Percentiles rank a stretch among this genome's conserved stretches.
Conservation (phyloP, 106 monocot genomes). For the Dendrobium catenatum region DNA sequence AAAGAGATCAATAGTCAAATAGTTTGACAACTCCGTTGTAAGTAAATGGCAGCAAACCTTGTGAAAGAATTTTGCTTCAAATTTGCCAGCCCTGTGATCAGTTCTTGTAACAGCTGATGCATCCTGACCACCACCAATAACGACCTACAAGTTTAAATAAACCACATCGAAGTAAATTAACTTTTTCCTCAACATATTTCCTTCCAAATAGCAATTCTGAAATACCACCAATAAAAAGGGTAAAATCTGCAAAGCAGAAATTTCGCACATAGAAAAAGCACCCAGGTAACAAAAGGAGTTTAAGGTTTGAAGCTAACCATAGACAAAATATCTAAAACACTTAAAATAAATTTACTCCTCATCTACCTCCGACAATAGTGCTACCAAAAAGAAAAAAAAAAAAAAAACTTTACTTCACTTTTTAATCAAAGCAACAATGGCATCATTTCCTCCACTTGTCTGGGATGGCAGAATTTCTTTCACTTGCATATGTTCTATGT, state of each 20-base stretch:
- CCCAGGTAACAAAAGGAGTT: background rate
- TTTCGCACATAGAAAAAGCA: background rate
- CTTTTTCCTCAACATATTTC: background rate
- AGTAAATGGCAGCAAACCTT: conserved; percentile 38
- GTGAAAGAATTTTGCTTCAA: conserved; percentile 97
- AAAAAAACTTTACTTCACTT: background rate
- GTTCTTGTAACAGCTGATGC: conserved; percentile 87
- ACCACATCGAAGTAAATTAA: background rate
- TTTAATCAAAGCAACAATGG: background rate
- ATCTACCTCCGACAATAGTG: background rate
- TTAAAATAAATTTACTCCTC: background rate
- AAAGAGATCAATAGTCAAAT: background rate
- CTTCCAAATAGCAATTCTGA: background rate
- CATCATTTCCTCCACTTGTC: background rate
- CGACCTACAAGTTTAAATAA: conserved; percentile 40
- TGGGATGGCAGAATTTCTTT: no score
- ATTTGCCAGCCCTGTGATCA: conserved; percentile 86
- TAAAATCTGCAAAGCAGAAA: background rate
- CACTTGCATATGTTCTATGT: no score
- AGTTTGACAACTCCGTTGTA: background rate
- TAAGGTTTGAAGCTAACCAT: background rate
- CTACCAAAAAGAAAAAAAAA: background rate
- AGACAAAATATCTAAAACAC: background rate
- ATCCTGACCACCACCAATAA: conserved; percentile 96
- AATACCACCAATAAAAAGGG: background rate